Conservation (phyloP, 257 asterid genomes). For the Solanum chilense region DNA sequence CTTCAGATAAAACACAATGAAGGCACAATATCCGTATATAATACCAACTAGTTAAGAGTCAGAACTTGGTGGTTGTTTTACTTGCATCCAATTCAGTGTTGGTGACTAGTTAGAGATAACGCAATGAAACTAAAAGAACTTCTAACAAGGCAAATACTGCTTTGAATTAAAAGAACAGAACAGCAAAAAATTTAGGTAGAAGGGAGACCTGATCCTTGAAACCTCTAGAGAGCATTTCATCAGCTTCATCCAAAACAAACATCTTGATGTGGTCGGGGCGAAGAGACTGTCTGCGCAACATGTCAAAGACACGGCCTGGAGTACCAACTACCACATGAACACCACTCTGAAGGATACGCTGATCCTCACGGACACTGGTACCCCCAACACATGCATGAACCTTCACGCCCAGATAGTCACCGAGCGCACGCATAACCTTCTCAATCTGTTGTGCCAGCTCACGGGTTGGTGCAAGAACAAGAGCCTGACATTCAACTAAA, state of each 20-base stretch:
- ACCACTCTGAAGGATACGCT: slow-evolving; percentile 54
- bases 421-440: slow-evolving; percentile 58
- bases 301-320: slow-evolving; percentile 26
- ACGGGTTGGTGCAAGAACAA: slow-evolving; percentile 59
- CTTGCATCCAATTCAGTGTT: not conserved
- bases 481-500: slow-evolving; percentile 53
- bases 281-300: not conserved
- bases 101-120: not conserved
- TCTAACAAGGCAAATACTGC: not conserved
- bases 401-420: slow-evolving; percentile 56
- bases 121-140: not conserved
- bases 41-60: not conserved
- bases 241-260: slow-evolving; percentile 59
- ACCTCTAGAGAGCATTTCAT: slow-evolving; percentile 60
- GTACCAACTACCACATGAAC: slow-evolving; percentile 64
- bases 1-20: not conserved
- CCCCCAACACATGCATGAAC: slow-evolving; percentile 66
- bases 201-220: slow-evolving; percentile 51
- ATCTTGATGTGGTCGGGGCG: slow-evolving; percentile 53
- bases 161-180: not conserved
- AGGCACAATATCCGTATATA: not conserved
- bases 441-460: slow-evolving; percentile 62
- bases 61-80: not conserved
- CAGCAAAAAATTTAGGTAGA: not conserved
- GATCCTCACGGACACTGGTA: slow-evolving; percentile 12